Conservation (phyloP, 768 basidiomycete species). For the Boletus rex-veris region DNA sequence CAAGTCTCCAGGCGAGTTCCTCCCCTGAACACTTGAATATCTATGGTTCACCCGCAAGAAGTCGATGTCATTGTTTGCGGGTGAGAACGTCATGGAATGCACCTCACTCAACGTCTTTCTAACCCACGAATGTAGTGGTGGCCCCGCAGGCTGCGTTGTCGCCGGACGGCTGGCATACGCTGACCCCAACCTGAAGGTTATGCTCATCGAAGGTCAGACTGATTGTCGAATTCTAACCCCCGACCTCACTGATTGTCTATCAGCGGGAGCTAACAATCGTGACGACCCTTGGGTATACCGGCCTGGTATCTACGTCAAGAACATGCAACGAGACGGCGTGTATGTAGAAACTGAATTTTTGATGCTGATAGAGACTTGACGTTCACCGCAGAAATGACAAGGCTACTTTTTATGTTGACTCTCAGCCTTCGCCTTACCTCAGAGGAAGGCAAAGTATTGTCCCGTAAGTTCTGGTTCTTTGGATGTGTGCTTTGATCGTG, state of each 20-base stretch:
- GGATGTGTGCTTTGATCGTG: neutral
- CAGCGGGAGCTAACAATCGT: conserved; percentile 66
- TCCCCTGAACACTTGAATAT: conserved; percentile 1
- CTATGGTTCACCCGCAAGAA: conserved; percentile 58
- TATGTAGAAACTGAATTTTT: conserved; percentile 29
- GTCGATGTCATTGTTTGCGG: conserved; percentile 70
- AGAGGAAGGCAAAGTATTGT: conserved; percentile 66
- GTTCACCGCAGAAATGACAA: conserved; percentile 58
- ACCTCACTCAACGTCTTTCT: neutral
- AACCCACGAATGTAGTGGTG: conserved; percentile 39
- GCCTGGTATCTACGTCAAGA: conserved; percentile 65
- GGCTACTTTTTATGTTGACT: conserved; percentile 69
- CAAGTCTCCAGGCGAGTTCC: neutral
- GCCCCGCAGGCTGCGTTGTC: conserved; percentile 63
- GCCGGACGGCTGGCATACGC: conserved; percentile 69
- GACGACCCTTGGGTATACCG: conserved; percentile 76
- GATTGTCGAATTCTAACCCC: neutral
- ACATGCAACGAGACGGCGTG: conserved; percentile 71
- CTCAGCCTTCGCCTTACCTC: conserved; percentile 51
- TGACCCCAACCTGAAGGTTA: conserved; percentile 69
- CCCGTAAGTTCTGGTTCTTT: conserved; percentile 43
- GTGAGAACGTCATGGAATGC: conserved; percentile 20
- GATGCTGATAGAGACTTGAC: neutral
- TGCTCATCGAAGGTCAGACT: conserved; percentile 63
- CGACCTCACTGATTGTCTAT: neutral